These are phyloP conservation scores for Castanea crenata DNA, from an alignment of 306 rosid species.

Conservation along the genomic window DNA sequence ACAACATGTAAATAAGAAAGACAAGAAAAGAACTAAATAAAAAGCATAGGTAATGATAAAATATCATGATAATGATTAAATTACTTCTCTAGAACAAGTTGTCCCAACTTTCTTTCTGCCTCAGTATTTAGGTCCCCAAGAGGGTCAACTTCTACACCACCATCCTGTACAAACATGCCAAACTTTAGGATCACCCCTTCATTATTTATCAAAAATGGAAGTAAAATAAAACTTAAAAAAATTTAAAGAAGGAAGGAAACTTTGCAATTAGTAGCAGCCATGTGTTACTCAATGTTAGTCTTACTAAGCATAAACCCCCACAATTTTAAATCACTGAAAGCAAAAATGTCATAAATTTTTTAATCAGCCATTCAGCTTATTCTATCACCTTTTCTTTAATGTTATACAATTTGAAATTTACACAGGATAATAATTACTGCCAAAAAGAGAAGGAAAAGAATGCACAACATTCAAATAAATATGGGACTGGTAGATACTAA, in stretches of 20 bases:
- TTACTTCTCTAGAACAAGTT: constrained; percentile 81
- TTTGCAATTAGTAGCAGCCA: background rate
- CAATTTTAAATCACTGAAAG: background rate
- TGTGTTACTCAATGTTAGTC: background rate
- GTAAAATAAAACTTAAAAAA: background rate
- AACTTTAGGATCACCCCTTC: background rate
- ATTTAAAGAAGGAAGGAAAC: background rate
- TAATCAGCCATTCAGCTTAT: too few species aligned
- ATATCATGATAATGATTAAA: background rate
- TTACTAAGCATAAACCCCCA: background rate
- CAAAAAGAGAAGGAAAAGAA: background rate
- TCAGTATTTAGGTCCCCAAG: constrained; percentile 88
- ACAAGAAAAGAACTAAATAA: constrained; percentile 1
- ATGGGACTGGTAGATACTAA: background rate
- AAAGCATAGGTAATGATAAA: background rate
- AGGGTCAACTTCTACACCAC: constrained; percentile 80
- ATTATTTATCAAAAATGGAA: background rate
- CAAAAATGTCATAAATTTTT: background rate
- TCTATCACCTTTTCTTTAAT: background rate
- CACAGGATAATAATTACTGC: background rate
- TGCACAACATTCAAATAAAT: background rate
- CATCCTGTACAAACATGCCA: constrained; percentile 56
- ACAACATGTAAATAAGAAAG: background rate
- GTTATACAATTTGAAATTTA: background rate
- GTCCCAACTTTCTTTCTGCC: constrained; percentile 80